phyloP scores from a whole-genome alignment of 2,329 filamentous ascomycete species.

The Botrytis fragariae region DNA sequence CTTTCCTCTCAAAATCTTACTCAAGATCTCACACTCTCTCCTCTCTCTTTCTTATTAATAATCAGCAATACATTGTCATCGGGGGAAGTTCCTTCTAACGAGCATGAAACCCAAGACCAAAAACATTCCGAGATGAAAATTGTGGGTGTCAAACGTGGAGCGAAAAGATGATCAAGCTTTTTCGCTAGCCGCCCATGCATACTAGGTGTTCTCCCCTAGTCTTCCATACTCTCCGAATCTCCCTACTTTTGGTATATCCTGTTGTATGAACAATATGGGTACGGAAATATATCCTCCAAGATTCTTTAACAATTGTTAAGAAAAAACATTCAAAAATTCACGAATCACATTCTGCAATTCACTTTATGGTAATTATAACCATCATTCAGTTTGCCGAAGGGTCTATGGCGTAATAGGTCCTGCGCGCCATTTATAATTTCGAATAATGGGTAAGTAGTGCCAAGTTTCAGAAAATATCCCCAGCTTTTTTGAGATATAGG shows the following conservation, averaged over 20 bases:
- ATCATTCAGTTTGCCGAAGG: neutral
- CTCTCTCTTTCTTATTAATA: neutral
- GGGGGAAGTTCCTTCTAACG: neutral
- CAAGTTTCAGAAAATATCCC: no score
- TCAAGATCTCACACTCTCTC: neutral
- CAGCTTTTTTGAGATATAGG: no score
- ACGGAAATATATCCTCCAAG: neutral
- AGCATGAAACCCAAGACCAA: neutral
- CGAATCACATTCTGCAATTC: neutral
- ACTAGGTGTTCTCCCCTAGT: neutral
- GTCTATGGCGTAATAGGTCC: constrained; percentile 14
- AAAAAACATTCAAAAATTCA: neutral
- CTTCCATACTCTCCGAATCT: neutral
- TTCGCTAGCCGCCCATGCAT: neutral
- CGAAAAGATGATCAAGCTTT: constrained; percentile 10
- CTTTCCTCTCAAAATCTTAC: neutral
- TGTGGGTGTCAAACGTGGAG: constrained; percentile 1
- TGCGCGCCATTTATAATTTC: no score
- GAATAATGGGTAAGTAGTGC: no score
- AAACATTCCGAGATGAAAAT: neutral
- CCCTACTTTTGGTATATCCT: neutral
- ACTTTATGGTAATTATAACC: neutral
- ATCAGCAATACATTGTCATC: neutral
- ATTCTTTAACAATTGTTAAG: neutral
- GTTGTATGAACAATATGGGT: neutral